A percentile compares a stretch with the other conserved stretches of the same genome.
These are phyloP conservation scores for Fusarium pseudonygamai DNA, from an alignment of 2,329 filamentous ascomycete genomes.

Conservation along the genomic window DNA sequence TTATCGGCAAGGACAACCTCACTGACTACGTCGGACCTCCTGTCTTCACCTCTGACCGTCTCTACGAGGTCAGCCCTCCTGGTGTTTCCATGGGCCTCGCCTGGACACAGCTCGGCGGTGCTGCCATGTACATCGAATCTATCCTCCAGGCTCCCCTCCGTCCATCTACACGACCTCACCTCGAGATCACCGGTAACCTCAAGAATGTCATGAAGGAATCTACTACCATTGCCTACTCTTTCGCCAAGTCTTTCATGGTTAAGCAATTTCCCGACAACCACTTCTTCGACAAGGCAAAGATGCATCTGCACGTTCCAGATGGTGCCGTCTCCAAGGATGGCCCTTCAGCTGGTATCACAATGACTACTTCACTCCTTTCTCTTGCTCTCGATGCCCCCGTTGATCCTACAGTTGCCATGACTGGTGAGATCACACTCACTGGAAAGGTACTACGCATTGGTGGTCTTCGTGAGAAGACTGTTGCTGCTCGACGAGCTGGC, in stretches of 20 bases:
- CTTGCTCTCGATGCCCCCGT: constrained; percentile 82
- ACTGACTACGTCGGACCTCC: constrained; percentile 98
- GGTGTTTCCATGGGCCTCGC: constrained; percentile 98
- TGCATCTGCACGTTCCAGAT: constrained; percentile 96
- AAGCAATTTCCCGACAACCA: constrained; percentile 87
- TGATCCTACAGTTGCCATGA: constrained; percentile 93
- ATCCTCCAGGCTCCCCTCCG: constrained; percentile 88
- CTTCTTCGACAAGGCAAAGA: constrained; percentile 95
- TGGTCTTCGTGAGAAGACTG: constrained; percentile 94
- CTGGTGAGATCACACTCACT: constrained; percentile 94
- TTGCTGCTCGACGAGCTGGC: constrained; percentile 90
- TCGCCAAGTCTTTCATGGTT: constrained; percentile 89
- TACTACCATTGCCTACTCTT: constrained; percentile 93
- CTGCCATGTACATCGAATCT: constrained; percentile 96
- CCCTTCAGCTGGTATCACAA: constrained; percentile 93
- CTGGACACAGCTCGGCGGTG: constrained; percentile 97
- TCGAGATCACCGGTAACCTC: constrained; percentile 94
- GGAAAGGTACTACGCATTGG: constrained; percentile 97
- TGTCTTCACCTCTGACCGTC: constrained; percentile 91
- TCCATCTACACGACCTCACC: constrained; percentile 75
- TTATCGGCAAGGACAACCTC: constrained; percentile 87
- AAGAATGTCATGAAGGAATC: constrained; percentile 99
- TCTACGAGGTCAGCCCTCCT: constrained; percentile 92
- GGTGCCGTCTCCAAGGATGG: constrained; percentile 96
- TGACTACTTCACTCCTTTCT: constrained; percentile 92